phyloP scores from a whole-genome alignment of 2,329 filamentous ascomycete genomes.

The Penicillium sp. region DNA sequence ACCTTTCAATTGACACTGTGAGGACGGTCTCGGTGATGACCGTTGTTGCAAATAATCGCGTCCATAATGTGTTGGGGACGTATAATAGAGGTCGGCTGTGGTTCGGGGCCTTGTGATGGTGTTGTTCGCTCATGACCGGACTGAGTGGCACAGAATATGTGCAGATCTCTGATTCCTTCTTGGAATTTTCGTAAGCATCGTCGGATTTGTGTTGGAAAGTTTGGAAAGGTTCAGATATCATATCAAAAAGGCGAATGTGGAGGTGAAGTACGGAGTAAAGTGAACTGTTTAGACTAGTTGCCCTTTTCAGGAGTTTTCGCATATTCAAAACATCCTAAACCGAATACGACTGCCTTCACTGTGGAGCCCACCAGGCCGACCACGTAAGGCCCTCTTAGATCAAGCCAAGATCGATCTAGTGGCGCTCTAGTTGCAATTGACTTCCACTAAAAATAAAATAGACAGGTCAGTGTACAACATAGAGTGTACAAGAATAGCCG shows the following conservation, averaged over 20 bases:
- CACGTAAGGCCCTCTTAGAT: constrained; percentile 1
- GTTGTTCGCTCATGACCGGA: constrained; percentile 2
- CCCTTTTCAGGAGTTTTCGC: background rate
- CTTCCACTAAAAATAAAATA: background rate
- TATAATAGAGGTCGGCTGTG: constrained; percentile 12
- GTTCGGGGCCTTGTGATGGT: constrained; percentile 1
- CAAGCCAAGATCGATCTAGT: constrained; percentile 7
- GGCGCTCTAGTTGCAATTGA: constrained; percentile 4
- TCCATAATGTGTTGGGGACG: constrained; percentile 19
- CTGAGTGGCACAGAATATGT: background rate
- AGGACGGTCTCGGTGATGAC: constrained; percentile 18
- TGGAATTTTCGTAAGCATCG: background rate
- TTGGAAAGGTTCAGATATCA: background rate
- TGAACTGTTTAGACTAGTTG: background rate
- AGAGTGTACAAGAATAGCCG: background rate
- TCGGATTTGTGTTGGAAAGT: background rate
- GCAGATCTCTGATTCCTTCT: background rate
- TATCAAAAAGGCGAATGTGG: background rate
- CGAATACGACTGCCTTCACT: constrained; percentile 2
- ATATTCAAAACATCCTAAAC: background rate
- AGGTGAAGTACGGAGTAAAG: background rate
- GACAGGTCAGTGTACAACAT: too few species aligned
- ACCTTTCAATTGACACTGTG: constrained; percentile 23
- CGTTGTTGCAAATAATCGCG: constrained; percentile 16
- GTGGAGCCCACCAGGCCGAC: constrained; percentile 2